Conservation (phyloP, 176 grass and related monocot species). For the Zizania latifolia region DNA sequence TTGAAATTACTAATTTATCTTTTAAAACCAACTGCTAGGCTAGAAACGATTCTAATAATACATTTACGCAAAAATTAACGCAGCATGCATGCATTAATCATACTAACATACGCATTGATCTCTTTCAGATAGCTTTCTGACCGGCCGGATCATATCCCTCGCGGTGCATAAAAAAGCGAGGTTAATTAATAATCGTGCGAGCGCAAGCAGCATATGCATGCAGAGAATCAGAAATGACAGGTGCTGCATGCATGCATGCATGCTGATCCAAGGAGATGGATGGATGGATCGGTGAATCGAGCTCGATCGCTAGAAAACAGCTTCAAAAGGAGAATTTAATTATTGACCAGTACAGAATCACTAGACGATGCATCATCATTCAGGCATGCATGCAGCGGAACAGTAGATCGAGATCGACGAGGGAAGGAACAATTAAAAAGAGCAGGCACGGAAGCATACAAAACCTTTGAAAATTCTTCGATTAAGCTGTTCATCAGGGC, state of each 20-base stretch:
- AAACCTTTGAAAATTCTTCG: not conserved
- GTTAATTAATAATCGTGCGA: not conserved
- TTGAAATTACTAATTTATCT: no score
- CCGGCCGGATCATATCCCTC: conserved; percentile 5
- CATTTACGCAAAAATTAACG: no score
- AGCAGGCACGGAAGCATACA: not conserved
- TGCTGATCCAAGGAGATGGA: not conserved
- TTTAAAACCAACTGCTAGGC: no score
- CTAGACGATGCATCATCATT: no score
- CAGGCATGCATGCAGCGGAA: not conserved
- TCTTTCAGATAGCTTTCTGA: not conserved
- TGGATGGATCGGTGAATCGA: not conserved
- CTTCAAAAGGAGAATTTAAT: not conserved
- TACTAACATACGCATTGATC: not conserved
- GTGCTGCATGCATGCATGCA: not conserved
- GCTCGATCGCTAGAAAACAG: not conserved
- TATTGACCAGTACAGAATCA: not conserved
- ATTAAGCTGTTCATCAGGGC: not conserved
- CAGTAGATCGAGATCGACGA: no score
- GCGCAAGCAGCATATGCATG: no score
- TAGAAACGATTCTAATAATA: no score
- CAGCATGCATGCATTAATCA: not conserved
- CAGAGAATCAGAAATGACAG: not conserved
- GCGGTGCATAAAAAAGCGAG: not conserved
- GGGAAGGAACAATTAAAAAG: not conserved